phyloP scores from a whole-genome alignment of 768 basidiomycete genomes.

The Trametes maxima region DNA sequence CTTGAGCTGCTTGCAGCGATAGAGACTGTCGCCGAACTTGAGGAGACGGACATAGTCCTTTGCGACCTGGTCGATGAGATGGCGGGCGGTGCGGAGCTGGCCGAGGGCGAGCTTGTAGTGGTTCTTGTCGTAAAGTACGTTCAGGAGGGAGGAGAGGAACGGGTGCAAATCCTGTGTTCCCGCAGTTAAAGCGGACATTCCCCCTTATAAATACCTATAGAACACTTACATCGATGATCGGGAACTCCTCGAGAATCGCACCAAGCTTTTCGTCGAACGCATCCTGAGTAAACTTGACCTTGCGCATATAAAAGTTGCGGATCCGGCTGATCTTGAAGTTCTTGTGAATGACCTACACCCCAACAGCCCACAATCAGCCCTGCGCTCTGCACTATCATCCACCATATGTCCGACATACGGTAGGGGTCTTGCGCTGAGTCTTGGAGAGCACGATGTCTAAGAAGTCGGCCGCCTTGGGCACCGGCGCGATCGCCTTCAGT shows the following conservation, averaged over 20 bases:
- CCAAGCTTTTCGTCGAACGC: constrained; percentile 94
- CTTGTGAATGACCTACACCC: constrained; percentile 88
- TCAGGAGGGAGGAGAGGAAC: constrained; percentile 93
- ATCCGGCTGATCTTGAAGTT: constrained; percentile 99
- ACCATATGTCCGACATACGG: constrained; percentile 48
- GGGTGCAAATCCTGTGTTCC: constrained; percentile 83
- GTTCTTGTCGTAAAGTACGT: constrained; percentile 99
- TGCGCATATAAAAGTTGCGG: constrained; percentile 98
- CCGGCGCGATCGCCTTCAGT: constrained; percentile 97
- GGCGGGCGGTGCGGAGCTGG: constrained; percentile 92
- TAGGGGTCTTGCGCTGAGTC: constrained; percentile 97
- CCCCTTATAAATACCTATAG: not conserved
- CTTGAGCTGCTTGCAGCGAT: constrained; percentile 98
- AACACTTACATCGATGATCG: constrained; percentile 87
- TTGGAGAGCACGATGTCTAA: constrained; percentile 91
- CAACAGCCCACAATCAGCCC: not conserved
- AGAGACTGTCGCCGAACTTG: constrained; percentile 97
- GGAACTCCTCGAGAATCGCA: constrained; percentile 94
- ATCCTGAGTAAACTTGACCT: constrained; percentile 99
- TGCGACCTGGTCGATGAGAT: constrained; percentile 95
- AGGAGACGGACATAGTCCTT: constrained; percentile 97
- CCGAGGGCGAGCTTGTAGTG: constrained; percentile 99
- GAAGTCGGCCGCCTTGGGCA: constrained; percentile 94
- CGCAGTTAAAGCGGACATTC: not conserved
- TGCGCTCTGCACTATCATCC: not conserved